Conservation (phyloP, 371 early-diverging fungal species). For the Chytridiales sp. region DNA sequence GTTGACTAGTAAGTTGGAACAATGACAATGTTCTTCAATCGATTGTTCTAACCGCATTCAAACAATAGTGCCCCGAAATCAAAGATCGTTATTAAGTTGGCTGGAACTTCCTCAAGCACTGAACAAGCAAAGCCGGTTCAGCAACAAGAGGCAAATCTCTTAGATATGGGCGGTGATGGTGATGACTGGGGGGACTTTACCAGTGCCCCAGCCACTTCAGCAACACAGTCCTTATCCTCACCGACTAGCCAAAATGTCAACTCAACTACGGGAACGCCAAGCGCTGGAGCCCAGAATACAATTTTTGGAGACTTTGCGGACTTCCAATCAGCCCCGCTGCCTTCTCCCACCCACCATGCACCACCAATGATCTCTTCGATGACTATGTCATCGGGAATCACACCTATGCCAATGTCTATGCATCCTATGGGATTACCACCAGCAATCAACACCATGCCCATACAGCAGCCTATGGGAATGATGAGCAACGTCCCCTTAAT, state of each 20-base stretch:
- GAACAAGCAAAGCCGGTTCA: slow-evolving; percentile 1
- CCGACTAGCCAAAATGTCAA: slow-evolving; percentile 6
- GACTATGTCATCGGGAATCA: slow-evolving; percentile 2
- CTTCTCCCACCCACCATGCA: background rate
- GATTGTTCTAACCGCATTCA: slow-evolving; percentile 1
- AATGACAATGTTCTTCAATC: no score
- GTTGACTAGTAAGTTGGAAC: no score
- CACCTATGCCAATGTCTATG: background rate
- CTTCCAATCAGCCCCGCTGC: slow-evolving; percentile 14
- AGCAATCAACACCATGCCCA: no score
- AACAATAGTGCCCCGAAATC: slow-evolving; percentile 9
- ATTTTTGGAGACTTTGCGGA: slow-evolving; percentile 27
- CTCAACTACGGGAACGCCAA: slow-evolving; percentile 2
- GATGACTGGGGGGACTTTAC: slow-evolving; percentile 50
- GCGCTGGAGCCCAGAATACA: background rate
- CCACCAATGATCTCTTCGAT: background rate
- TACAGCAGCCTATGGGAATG: no score
- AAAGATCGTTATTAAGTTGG: slow-evolving; percentile 16
- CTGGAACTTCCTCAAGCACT: background rate
- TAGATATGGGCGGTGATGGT: slow-evolving; percentile 8
- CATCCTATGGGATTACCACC: background rate
- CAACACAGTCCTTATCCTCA: background rate
- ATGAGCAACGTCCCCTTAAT: no score
- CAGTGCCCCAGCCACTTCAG: slow-evolving; percentile 26
- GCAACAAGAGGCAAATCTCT: background rate